phyloP scores from a whole-genome alignment of 139 green algal species.

The Micractinium conductrix region DNA sequence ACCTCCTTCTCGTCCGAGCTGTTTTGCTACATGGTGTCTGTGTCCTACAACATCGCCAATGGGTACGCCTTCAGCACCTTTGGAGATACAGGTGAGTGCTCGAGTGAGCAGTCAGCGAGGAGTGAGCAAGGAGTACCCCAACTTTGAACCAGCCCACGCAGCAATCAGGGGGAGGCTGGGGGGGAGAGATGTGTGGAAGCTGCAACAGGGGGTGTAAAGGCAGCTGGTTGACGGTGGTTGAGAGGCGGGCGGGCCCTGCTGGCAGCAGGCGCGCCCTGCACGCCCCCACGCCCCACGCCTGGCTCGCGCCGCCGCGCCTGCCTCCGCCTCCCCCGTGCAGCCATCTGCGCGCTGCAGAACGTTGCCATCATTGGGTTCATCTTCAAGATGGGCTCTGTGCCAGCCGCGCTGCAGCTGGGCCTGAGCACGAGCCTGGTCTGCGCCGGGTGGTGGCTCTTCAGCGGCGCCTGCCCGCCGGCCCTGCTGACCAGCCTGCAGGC shows the following conservation, averaged over 20 bases:
- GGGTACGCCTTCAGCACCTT: constrained; percentile 26
- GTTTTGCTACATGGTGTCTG: constrained; percentile 70
- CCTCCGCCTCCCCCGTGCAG: neutral
- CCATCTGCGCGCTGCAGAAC: constrained; percentile 75
- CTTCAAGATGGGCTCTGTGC: constrained; percentile 35
- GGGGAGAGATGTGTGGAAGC: too few relatives aligned
- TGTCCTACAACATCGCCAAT: constrained; percentile 62
- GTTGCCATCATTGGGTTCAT: constrained; percentile 68
- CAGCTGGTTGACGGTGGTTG: too few relatives aligned
- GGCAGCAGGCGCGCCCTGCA: neutral
- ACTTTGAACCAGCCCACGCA: too few relatives aligned
- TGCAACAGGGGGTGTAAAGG: too few relatives aligned
- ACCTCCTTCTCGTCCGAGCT: constrained; percentile 70
- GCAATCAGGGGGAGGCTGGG: too few relatives aligned
- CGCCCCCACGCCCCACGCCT: neutral
- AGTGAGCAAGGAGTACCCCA: too few relatives aligned
- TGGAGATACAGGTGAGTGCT: constrained; percentile 7
- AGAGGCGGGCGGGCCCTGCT: too few relatives aligned
- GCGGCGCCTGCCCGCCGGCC: constrained; percentile 20
- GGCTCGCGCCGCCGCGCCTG: neutral
- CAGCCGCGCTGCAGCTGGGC: neutral
- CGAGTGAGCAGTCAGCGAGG: too few relatives aligned
- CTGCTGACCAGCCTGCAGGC: constrained; percentile 57
- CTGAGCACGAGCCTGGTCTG: neutral
- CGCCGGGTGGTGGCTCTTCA: constrained; percentile 48